Evolutionary conservation across 495 filamentous ascomycete species (phyloP), one percentile per base, ranked within the genome.

Genomic region (Aspergillus affinis): DNA sequence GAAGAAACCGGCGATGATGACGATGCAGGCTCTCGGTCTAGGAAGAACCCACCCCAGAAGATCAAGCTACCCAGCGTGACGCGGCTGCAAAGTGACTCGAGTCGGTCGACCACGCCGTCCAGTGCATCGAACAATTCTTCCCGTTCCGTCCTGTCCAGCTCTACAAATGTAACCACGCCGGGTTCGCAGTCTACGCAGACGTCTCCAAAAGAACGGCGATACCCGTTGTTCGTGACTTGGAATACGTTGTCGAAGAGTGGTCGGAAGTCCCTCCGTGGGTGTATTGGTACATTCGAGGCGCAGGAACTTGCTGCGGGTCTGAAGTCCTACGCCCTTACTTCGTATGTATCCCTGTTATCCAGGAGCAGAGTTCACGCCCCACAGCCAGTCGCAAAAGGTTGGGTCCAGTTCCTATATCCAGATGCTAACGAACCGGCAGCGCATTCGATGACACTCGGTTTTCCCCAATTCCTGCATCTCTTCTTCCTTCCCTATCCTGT

Each of bases 151-250:
- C 59, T 76, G 21, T 78, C 73, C 9, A 71, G 53, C 27, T 78
- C 78, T 26, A 84, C 82, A 19, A 76, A 54, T 72, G 70, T 73
- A 57, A 80, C 63, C 61, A 83, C 67, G 61, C 82, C 61, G 55
- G 77, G 72, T 72, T 78, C 73, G 59, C 72, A 58, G 51, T 78
- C 65, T 13, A 59, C 55, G 56, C 20, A 60, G 60, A 18, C 52
- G 49, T 41, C 61, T 59, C 51, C 57, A 55, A 48, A 70, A 65
- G 60, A 73, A 46, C 69, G 66, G 48, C 64, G 62, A 46, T 74
- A 78, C 59, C 94, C 94, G 6, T 80, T 98, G 15, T 98, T 98
- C 71, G 90, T 98, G 15, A 98, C 94, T 0, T 98, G 95, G 94
- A 96, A 97, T 72, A 90, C 84, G 1, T 54, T 90, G 27, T 85